Base-by-base conservation (phyloP, 768 basidiomycete genomes). In the Suillus plorans region DNA sequence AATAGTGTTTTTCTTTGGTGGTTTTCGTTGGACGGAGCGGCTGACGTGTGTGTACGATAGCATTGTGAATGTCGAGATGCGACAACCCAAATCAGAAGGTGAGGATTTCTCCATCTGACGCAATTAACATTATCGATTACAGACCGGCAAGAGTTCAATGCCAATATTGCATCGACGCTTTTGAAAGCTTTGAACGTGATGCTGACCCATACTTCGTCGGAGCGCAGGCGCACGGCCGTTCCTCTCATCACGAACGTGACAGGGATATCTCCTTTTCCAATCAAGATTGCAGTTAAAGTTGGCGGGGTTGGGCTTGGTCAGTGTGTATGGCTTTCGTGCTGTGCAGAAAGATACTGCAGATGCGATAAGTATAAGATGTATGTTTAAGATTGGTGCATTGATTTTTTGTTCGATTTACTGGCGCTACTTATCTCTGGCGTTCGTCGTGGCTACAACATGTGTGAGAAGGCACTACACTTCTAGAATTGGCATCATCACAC, bases 191-290 rank as follows among this genome's bases (percentile, higher is more conserved):
- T 94, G 20, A 80, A 86, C 34, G 86, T 84, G 37, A 92, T 94
- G 84, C 81, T 93, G 22, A 85, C 80, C 1, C 86, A 94, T 69
- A 91, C 92, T 0, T 89, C 92, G 0, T 93, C 92, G 1, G 92
- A 92, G 70, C 79, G 80, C 13, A 92, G 93, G 4, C 85, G 92
- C 4, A 80, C 84, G 0, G 88, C 84, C 0, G 92, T 94, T 9
- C 92, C 92, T 4, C 84, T 87, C 6, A 94, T 94, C 63, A 91
- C 89, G n/a, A 87, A 90, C 64, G 86, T 87, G 4, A 77, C 81
- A 36, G 87, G 87, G 5, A 90, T 94, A 50, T 93, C 92, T 0
- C 92, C 92, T 0, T 94, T 94, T 70, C 92, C 92, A 2, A 82
- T 92, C 44, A 85, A 85, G 66, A 85, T 94, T 44, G 71, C 76